A percentile compares a stretch with the other conserved stretches of the same genome.
Conservation (phyloP, 371 early-diverging fungal genomes). For the Synchytrium microbalum region DNA sequence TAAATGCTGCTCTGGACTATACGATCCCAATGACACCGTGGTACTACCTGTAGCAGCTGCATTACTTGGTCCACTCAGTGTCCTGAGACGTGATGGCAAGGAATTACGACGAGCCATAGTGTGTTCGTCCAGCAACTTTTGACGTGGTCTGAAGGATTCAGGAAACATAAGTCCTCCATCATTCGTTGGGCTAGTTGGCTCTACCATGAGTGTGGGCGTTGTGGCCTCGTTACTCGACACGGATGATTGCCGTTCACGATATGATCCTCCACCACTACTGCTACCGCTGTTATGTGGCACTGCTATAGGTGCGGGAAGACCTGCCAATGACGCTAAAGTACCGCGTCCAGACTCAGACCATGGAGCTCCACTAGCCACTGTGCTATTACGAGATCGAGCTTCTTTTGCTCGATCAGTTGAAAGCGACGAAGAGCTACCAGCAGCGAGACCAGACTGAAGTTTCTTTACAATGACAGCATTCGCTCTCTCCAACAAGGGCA, state of each 20-base stretch:
- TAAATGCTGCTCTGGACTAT: conserved; percentile 13
- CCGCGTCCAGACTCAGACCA: neutral
- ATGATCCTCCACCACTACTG: too few relatives aligned
- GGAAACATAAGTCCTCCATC: neutral
- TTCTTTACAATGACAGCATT: conserved; percentile 59
- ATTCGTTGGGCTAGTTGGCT: neutral
- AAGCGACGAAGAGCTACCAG: neutral
- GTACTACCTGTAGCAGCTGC: neutral
- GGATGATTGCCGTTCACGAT: neutral
- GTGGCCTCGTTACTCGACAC: neutral
- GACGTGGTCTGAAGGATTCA: neutral
- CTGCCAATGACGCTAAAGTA: neutral
- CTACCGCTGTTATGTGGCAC: neutral
- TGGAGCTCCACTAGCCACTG: neutral
- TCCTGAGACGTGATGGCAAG: conserved; percentile 25
- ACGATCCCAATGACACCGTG: neutral
- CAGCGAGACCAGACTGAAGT: conserved; percentile 25
- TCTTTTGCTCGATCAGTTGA: neutral
- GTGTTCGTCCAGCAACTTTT: neutral
- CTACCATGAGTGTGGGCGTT: neutral
- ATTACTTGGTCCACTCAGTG: conserved; percentile 8
- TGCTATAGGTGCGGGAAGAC: neutral
- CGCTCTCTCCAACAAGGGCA: conserved; percentile 79
- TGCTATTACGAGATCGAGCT: neutral
- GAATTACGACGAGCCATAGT: conserved; percentile 8